Evolutionary conservation across 2,329 filamentous ascomycete species (phyloP).

Genomic region (Falciphora oryzae): DNA sequence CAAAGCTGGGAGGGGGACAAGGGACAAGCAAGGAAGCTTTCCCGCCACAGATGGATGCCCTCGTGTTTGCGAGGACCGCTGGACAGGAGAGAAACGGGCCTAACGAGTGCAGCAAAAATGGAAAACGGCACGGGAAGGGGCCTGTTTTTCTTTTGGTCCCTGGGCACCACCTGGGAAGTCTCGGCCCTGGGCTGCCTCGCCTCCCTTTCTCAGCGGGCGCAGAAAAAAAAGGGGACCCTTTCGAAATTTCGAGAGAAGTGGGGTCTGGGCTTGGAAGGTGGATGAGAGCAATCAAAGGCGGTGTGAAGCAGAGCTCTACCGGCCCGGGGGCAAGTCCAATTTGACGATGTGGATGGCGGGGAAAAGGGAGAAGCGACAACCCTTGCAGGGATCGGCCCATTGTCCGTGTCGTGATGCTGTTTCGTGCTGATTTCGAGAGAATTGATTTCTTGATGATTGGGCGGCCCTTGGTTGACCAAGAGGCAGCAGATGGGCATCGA

Average conservation of each 20-base stretch:
- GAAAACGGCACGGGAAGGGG: neutral
- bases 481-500: too few species aligned
- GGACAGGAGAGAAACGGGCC: too few species aligned
- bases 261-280: neutral
- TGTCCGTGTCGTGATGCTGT: neutral
- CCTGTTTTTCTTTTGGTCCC: neutral
- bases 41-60: neutral
- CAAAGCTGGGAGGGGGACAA: neutral
- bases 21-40: neutral
- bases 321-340: neutral
- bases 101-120: neutral
- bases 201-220: neutral
- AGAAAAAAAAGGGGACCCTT: neutral
- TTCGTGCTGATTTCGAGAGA: neutral
- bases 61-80: neutral
- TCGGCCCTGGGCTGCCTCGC: neutral
- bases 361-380: neutral
- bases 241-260: neutral
- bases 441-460: too few species aligned
- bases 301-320: neutral
- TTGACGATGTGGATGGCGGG: slow-evolving; percentile 1
- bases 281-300: slow-evolving; percentile 1
- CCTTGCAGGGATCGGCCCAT: neutral
- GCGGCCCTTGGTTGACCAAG: too few species aligned
- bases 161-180: neutral